Percentiles rank a stretch among this genome's conserved stretches.
These are phyloP conservation scores for Phytophthora ohioensis DNA, from an alignment of 352 stramenopile species.

Conservation along the genomic window DNA sequence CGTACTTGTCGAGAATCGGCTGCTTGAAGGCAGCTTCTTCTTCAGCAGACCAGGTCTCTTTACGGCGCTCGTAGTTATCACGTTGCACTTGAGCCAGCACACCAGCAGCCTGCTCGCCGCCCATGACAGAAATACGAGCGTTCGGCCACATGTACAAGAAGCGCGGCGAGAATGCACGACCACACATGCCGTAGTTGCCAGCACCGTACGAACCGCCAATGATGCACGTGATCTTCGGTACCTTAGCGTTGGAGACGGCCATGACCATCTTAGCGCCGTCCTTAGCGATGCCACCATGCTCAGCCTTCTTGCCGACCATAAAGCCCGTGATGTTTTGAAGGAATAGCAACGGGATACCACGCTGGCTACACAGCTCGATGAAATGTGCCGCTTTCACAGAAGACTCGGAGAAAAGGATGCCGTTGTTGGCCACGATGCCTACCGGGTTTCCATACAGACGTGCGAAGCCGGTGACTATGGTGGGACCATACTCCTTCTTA, in stretches of 20 bases:
- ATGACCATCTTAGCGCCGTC: conserved; percentile 97
- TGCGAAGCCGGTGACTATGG: conserved; percentile 97
- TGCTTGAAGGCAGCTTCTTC: conserved; percentile 95
- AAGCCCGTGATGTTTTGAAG: conserved; percentile 99
- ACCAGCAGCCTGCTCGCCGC: conserved; percentile 96
- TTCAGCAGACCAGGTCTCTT: conserved; percentile 70
- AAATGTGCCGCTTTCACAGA: conserved; percentile 97
- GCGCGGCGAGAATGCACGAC: conserved; percentile 95
- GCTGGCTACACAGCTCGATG: conserved; percentile 97
- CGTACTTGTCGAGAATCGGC: conserved; percentile 97
- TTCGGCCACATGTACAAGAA: conserved; percentile 99
- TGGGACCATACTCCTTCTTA: conserved; percentile 97
- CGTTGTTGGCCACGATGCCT: conserved; percentile 99
- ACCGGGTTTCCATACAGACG: conserved; percentile 95
- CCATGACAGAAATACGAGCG: conserved; percentile 97
- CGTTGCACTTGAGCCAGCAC: conserved; percentile 96
- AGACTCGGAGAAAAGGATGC: conserved; percentile 96
- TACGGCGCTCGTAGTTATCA: conserved; percentile 86
- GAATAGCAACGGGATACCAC: conserved; percentile 97
- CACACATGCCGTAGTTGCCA: conserved; percentile 98
- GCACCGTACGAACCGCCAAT: conserved; percentile 97
- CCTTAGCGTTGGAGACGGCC: conserved; percentile 93
- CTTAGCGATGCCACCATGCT: conserved; percentile 98
- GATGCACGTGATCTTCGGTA: conserved; percentile 98
- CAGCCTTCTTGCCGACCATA: conserved; percentile 97